Evolutionary conservation across 495 filamentous ascomycete species (phyloP), one percentile per base, ranked within the genome.

Genomic region (Penicillium steckii): DNA sequence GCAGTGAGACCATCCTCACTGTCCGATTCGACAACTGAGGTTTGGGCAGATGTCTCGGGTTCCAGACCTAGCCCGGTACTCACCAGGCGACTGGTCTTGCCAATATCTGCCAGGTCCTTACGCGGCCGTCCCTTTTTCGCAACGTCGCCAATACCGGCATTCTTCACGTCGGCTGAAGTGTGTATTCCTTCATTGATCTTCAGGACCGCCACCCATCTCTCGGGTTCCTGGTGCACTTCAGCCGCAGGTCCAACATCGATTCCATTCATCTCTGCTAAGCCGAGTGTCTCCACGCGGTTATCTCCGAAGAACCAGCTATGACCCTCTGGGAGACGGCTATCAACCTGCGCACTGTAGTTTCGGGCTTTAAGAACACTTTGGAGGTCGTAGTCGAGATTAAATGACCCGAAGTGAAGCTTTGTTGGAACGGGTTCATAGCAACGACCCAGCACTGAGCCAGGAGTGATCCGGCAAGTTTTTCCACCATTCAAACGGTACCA

Each of bases 301-400:
- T 85, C 80, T 15, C 72, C 78, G 80, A 80, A 85, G 62, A 79
- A 81, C 79, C 79, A 84, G 2, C 59, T 52, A n/a, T 71, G 66
- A 4, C 60, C 67, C 5, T 60, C 42, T 0, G 63, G 55, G 24
- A 84, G 80, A 8, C 80, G 78, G 0, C 55, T 47, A 29, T 85
- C 80, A 6, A 68, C 61, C 26, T 62, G 46, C 6, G 59, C 33
- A 0, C 79, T 75, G 55, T 71, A 82, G 5, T 60, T 53, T 12
- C 82, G 70, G 9, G 62, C 76, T 22, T 64, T 59, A 3, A 69
- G 33, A 9, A 78, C 56, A 4, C 73, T 72, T 29, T 61, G 53
- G 4, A 80, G 50, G 33, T 73, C 67, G 15, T 64, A 64, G 8
- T 56, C 61, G 6, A 76, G 48, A 0, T 53, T 49, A n/a, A 57